These are phyloP conservation scores for Tylopilus plumbeoviolaceoides DNA, from an alignment of 768 basidiomycete species.

Conservation along the genomic window DNA sequence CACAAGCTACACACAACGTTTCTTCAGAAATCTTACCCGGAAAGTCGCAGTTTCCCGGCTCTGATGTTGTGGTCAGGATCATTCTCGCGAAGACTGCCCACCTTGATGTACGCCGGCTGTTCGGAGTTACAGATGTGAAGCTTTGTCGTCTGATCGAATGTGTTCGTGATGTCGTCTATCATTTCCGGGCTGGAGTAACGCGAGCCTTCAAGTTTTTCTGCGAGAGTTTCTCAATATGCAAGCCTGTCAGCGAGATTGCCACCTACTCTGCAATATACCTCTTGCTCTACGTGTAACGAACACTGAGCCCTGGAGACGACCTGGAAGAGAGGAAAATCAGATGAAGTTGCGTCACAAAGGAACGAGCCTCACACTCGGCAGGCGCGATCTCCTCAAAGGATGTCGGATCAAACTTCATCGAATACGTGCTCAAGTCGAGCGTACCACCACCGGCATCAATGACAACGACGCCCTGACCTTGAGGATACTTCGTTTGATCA, in stretches of 20 bases:
- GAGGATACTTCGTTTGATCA: constrained; percentile 9
- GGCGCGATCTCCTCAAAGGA: constrained; percentile 34
- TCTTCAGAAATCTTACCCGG: constrained; percentile 23
- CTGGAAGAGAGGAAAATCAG: constrained; percentile 15
- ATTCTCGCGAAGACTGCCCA: constrained; percentile 34
- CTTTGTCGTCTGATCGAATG: constrained; percentile 36
- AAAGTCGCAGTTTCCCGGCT: constrained; percentile 32
- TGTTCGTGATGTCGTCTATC: constrained; percentile 28
- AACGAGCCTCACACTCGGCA: constrained; percentile 24
- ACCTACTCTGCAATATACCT: constrained; percentile 30
- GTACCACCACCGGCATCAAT: constrained; percentile 48
- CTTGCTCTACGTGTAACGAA: constrained; percentile 32
- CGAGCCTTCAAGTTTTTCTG: constrained; percentile 27
- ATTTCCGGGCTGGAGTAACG: constrained; percentile 27
- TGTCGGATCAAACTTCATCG: constrained; percentile 32
- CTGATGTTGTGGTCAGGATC: constrained; percentile 30
- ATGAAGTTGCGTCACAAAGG: not conserved
- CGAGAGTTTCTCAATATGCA: not conserved
- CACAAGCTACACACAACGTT: not conserved
- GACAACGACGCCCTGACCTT: constrained; percentile 35
- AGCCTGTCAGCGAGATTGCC: not conserved
- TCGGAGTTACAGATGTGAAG: constrained; percentile 33
- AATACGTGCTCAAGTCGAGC: constrained; percentile 38
- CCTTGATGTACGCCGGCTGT: constrained; percentile 35
- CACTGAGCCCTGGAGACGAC: constrained; percentile 37